These are phyloP conservation scores for Craterostigma plantagineum DNA, from an alignment of 257 asterid species.

Conservation along the genomic window DNA sequence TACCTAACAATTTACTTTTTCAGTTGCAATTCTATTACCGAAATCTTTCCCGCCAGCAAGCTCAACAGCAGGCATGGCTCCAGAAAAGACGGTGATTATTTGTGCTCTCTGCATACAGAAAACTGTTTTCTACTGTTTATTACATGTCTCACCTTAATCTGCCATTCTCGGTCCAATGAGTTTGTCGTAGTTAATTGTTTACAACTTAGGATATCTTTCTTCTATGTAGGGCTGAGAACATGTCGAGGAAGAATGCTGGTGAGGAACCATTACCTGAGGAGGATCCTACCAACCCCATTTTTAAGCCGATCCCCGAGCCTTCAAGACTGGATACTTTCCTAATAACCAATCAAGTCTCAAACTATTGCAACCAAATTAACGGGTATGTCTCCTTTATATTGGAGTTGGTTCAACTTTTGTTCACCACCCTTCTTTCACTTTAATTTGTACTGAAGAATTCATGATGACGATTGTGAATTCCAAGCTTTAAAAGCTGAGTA, in stretches of 20 bases:
- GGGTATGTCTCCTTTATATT: constrained; percentile 37
- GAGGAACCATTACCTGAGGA: constrained; percentile 96
- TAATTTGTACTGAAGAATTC: too few species aligned
- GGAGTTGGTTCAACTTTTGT: too few species aligned
- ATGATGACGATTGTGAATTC: constrained; percentile 1
- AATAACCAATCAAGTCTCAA: constrained; percentile 72
- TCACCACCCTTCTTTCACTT: too few species aligned
- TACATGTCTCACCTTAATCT: not conserved
- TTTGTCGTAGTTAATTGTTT: not conserved
- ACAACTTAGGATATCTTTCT: not conserved
- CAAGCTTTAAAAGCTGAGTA: not conserved
- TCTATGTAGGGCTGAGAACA: constrained; percentile 55
- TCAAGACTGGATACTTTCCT: constrained; percentile 89
- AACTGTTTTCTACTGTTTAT: not conserved
- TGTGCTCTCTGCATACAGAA: not conserved
- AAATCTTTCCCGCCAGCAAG: constrained; percentile 88
- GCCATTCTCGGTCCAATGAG: too few species aligned
- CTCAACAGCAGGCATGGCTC: constrained; percentile 94
- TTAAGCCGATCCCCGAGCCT: constrained; percentile 90
- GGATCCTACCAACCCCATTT: constrained; percentile 74
- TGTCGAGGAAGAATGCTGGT: constrained; percentile 64
- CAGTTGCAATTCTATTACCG: constrained; percentile 93
- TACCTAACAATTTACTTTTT: constrained; percentile 9
- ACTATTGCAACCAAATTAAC: constrained; percentile 90
- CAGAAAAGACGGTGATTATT: constrained; percentile 73